Evolutionary conservation across 371 early-diverging fungal genomes (phyloP).

Genomic region (Lichtheimia ramosa): DNA sequence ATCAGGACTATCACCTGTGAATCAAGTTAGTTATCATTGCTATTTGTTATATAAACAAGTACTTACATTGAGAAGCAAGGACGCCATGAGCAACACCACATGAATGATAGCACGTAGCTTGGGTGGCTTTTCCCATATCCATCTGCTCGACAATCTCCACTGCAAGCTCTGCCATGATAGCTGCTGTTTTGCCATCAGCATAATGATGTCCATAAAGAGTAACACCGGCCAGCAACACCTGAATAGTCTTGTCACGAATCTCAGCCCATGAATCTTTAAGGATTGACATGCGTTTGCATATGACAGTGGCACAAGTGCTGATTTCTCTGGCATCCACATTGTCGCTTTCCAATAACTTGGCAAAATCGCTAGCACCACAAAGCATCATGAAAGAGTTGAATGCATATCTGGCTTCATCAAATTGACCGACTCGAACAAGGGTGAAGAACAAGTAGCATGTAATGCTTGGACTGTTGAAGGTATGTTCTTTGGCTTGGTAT

Average conservation of each 20-base stretch:
- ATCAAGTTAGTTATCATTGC: no score
- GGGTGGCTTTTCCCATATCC: neutral
- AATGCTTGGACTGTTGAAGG: slow-evolving; percentile 70
- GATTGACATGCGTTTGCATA: neutral
- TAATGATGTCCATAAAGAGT: slow-evolving; percentile 44
- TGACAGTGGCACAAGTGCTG: neutral
- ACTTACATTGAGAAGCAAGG: slow-evolving; percentile 54
- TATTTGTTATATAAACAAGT: neutral
- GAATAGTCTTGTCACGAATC: slow-evolving; percentile 6
- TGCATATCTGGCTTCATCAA: slow-evolving; percentile 70
- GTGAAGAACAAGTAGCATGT: slow-evolving; percentile 63
- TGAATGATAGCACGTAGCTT: slow-evolving; percentile 41
- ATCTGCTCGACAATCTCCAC: slow-evolving; percentile 7
- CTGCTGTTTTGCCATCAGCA: slow-evolving; percentile 34
- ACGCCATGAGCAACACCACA: slow-evolving; percentile 63
- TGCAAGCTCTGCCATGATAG: slow-evolving; percentile 39
- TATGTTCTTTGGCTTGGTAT: slow-evolving; percentile 60
- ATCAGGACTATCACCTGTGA: slow-evolving; percentile 44
- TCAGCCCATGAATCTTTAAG: neutral
- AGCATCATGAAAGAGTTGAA: slow-evolving; percentile 59
- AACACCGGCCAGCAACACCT: slow-evolving; percentile 44
- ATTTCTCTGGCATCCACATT: neutral
- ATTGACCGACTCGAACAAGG: slow-evolving; percentile 60
- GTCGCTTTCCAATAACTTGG: slow-evolving; percentile 1
- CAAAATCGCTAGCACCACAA: slow-evolving; percentile 29